Conservation (phyloP, 2,329 filamentous ascomycete genomes). For the Fusarium sp. region DNA sequence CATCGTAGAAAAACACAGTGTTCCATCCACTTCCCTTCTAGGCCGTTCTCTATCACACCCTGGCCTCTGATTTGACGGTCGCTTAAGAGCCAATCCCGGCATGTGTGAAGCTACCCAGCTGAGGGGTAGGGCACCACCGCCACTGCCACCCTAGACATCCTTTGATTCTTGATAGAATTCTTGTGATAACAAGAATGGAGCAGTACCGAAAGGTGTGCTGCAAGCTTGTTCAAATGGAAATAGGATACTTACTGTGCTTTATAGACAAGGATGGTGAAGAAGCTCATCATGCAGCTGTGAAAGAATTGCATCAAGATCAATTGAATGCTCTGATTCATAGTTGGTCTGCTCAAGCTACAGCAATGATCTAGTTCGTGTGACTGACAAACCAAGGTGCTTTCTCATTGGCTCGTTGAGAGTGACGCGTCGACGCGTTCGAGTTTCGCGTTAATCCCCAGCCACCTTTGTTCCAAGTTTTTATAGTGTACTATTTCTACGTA, state of each 20-base stretch:
- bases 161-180: constrained; percentile 11
- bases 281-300: neutral
- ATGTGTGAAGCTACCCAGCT: constrained; percentile 5
- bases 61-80: constrained; percentile 10
- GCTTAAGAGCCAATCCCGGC: neutral
- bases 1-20: constrained; percentile 12
- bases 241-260: neutral
- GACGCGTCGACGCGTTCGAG: constrained; percentile 25
- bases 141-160: constrained; percentile 31
- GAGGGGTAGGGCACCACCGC: neutral
- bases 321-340: constrained; percentile 17
- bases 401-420: constrained; percentile 9
- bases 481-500: neutral
- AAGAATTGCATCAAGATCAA: neutral
- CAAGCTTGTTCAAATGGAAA: neutral
- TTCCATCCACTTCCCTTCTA: constrained; percentile 28
- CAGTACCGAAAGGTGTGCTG: neutral
- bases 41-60: constrained; percentile 2
- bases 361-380: constrained; percentile 9
- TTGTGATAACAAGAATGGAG: constrained; percentile 1
- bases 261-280: neutral
- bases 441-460: constrained; percentile 21
- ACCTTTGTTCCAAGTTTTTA: constrained; percentile 7
- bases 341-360: neutral
- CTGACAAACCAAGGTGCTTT: neutral